Percentiles rank a stretch among this genome's conserved stretches.
Conservation (phyloP, 164 flowering plant genomes). For the Stephania japonica region DNA sequence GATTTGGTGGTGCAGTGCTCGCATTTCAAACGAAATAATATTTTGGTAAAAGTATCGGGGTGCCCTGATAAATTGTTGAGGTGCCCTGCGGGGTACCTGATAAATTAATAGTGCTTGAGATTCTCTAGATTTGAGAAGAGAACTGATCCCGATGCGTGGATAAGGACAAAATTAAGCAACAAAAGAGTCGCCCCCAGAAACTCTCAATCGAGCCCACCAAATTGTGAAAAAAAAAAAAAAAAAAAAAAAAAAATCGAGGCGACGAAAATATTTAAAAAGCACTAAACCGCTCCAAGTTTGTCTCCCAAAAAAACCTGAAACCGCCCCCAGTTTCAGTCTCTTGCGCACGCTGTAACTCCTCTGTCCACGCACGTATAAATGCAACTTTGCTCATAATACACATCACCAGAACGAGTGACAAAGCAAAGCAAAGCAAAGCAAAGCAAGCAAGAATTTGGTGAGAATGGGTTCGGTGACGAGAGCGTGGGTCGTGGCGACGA, state of each 20-base stretch:
- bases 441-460: background rate
- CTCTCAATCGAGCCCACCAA: background rate
- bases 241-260: too few species aligned
- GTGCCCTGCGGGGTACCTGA: too few species aligned
- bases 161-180: too few species aligned
- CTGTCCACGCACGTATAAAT: background rate
- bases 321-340: background rate
- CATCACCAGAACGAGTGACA: background rate
- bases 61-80: too few species aligned
- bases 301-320: background rate
- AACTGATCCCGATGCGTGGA: background rate
- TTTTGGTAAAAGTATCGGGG: too few species aligned
- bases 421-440: background rate
- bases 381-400: background rate
- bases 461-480: background rate
- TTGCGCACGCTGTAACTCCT: background rate
- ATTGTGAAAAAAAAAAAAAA: too few species aligned
- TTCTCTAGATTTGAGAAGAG: too few species aligned
- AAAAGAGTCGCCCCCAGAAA: too few species aligned
- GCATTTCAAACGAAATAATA: too few species aligned
- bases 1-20: too few species aligned
- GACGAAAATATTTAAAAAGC: too few species aligned
- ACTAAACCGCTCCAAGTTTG: background rate
- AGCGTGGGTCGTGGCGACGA: conserved; percentile 2
- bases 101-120: too few species aligned